Evolutionary conservation across 2,329 filamentous ascomycete species (phyloP).

Genomic region (Massarina eburnea): DNA sequence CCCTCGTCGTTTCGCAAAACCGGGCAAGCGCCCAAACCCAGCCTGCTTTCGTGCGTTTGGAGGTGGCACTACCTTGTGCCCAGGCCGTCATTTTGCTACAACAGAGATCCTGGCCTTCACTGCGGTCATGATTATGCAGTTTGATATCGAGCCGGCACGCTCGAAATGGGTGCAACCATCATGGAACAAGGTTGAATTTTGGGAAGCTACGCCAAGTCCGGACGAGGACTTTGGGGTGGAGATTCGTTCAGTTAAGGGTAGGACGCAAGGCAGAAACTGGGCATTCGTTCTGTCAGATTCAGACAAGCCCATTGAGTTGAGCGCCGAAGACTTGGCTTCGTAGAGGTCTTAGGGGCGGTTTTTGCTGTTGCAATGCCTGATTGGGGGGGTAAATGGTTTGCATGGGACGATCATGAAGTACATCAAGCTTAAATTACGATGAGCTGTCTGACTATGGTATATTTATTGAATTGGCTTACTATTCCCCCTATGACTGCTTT

Average conservation of each 20-base stretch:
- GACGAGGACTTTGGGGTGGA: conserved; percentile 15
- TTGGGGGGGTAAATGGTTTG: no score
- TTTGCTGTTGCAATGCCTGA: no score
- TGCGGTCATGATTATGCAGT: conserved; percentile 26
- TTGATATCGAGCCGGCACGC: conserved; percentile 19
- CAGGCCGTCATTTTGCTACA: conserved; percentile 37
- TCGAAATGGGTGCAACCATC: conserved; percentile 8
- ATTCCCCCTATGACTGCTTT: no score
- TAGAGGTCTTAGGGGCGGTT: no score
- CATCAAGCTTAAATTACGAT: no score
- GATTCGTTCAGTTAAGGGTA: neutral
- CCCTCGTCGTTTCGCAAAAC: conserved; percentile 26
- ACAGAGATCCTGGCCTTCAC: conserved; percentile 29
- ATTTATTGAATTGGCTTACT: no score
- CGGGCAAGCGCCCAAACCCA: conserved; percentile 7
- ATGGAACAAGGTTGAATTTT: conserved; percentile 10
- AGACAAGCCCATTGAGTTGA: conserved; percentile 6
- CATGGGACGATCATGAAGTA: no score
- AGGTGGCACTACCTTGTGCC: conserved; percentile 30
- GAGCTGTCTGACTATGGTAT: no score
- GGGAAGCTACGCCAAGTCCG: conserved; percentile 11
- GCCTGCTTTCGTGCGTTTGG: conserved; percentile 32
- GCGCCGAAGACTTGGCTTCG: conserved; percentile 8
- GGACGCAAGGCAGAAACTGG: conserved; percentile 1
- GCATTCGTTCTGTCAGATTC: conserved; percentile 6